These are phyloP conservation scores for Trichoderma sp. DNA, from an alignment of 2,329 filamentous ascomycete species.

Conservation along the genomic window DNA sequence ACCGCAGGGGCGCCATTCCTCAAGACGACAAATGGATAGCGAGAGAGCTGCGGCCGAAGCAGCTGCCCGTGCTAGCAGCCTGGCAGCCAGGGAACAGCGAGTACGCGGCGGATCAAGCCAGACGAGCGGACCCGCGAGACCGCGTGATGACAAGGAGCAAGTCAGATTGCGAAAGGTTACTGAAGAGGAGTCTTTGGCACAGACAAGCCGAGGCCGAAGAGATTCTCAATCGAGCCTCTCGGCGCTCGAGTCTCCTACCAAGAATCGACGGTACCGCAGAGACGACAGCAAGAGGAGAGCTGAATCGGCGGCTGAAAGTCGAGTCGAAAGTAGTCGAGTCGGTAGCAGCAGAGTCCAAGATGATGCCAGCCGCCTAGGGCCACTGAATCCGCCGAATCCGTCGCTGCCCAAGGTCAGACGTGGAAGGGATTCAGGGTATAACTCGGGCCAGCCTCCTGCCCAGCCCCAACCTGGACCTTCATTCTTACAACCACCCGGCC, in stretches of 20 bases:
- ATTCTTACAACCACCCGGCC: conserved; percentile 25
- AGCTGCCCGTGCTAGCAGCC: conserved; percentile 50
- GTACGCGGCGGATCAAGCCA: conserved; percentile 47
- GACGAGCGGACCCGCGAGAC: conserved; percentile 55
- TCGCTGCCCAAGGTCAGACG: conserved; percentile 57
- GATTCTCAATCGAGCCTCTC: conserved; percentile 62
- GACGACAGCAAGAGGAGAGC: conserved; percentile 54
- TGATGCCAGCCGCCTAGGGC: conserved; percentile 41
- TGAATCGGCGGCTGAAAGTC: conserved; percentile 53
- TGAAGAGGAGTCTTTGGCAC: conserved; percentile 59
- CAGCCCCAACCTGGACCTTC: conserved; percentile 46
- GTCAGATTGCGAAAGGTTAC: conserved; percentile 65
- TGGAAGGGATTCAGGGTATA: conserved; percentile 65
- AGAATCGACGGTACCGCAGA: conserved; percentile 56
- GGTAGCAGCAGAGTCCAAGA: conserved; percentile 49
- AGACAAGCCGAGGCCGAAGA: conserved; percentile 50
- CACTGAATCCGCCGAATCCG: conserved; percentile 60
- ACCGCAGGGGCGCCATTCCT: conserved; percentile 50
- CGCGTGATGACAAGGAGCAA: conserved; percentile 63
- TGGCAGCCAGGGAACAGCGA: conserved; percentile 52
- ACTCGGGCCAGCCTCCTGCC: conserved; percentile 51
- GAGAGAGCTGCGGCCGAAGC: conserved; percentile 54
- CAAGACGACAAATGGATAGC: conserved; percentile 51
- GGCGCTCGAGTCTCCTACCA: conserved; percentile 56
- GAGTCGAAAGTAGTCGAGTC: conserved; percentile 43